phyloP scores from a whole-genome alignment of 345 rosid genomes.

The Fremontodendron californicum region DNA sequence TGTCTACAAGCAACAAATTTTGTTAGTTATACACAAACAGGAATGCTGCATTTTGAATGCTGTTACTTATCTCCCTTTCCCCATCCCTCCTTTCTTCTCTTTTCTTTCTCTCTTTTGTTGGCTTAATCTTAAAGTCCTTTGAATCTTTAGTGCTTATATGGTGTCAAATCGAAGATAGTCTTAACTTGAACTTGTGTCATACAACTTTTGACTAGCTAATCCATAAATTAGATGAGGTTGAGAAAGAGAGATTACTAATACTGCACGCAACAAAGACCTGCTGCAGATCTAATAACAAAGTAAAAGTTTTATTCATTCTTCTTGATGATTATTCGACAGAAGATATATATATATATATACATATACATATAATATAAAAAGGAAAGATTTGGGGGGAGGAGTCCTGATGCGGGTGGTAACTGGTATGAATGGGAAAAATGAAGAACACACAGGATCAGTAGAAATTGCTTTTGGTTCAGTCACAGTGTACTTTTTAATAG shows the following conservation, averaged over 20 bases:
- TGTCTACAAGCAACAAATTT: constrained; percentile 8
- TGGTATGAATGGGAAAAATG: neutral
- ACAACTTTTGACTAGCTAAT: neutral
- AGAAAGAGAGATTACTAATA: too few relatives aligned
- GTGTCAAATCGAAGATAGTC: too few relatives aligned
- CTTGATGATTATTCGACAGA: neutral
- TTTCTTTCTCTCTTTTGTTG: neutral
- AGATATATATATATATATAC: too few relatives aligned
- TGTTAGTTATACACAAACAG: constrained; percentile 7
- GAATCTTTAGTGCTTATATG: too few relatives aligned
- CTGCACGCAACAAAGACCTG: neutral
- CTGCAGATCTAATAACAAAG: neutral
- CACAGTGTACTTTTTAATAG: constrained; percentile 13
- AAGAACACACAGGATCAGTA: neutral
- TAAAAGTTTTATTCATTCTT: neutral
- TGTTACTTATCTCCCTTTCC: neutral
- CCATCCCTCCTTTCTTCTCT: neutral
- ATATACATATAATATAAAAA: too few relatives aligned
- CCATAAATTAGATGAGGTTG: too few relatives aligned
- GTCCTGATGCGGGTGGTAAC: neutral
- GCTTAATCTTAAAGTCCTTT: neutral
- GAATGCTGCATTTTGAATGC: neutral
- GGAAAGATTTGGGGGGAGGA: neutral
- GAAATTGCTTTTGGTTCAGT: neutral
- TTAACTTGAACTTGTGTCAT: neutral